Evolutionary conservation across 805 yeast species (phyloP).

Genomic region (Groenewaldozyma tartarivorans): DNA sequence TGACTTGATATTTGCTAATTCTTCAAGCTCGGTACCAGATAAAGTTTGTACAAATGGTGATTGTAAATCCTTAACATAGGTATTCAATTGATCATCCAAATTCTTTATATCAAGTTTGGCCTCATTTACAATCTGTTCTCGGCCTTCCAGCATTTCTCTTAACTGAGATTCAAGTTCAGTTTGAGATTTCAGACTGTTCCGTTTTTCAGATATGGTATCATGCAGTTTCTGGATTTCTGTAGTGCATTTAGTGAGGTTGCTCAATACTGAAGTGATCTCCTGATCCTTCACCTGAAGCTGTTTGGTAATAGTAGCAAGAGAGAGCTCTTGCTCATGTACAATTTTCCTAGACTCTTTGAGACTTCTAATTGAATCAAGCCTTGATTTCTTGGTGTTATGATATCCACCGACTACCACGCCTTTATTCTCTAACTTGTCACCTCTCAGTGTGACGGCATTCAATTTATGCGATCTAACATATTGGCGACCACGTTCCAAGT

Average conservation of each 20-base stretch:
- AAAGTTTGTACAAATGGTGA: slow-evolving; percentile 48
- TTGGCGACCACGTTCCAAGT: slow-evolving; percentile 58
- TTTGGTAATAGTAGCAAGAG: slow-evolving; percentile 31
- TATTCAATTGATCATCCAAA: slow-evolving; percentile 34
- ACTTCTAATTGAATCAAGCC: slow-evolving; percentile 59
- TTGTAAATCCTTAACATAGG: slow-evolving; percentile 39
- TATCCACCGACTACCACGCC: slow-evolving; percentile 90
- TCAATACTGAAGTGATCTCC: slow-evolving; percentile 41
- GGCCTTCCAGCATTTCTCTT: slow-evolving; percentile 15
- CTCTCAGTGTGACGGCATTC: slow-evolving; percentile 81
- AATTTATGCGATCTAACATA: slow-evolving; percentile 52
- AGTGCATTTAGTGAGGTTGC: slow-evolving; percentile 30
- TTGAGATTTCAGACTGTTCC: slow-evolving; percentile 15
- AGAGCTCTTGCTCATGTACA: slow-evolving; percentile 32
- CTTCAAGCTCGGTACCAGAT: slow-evolving; percentile 38
- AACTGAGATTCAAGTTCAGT: slow-evolving; percentile 9
- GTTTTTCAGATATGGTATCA: slow-evolving; percentile 7
- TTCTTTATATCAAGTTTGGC: slow-evolving; percentile 28
- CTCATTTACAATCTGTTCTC: slow-evolving; percentile 36
- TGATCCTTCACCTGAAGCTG: slow-evolving; percentile 39
- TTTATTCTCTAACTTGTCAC: slow-evolving; percentile 75
- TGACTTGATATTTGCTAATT: slow-evolving; percentile 29
- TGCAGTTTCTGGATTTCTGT: slow-evolving; percentile 14
- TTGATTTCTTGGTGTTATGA: slow-evolving; percentile 55
- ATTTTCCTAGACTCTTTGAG: slow-evolving; percentile 46